These are phyloP conservation scores for Colletotrichum plurivorum DNA, from an alignment of 2,329 filamentous ascomycete genomes.

Conservation along the genomic window DNA sequence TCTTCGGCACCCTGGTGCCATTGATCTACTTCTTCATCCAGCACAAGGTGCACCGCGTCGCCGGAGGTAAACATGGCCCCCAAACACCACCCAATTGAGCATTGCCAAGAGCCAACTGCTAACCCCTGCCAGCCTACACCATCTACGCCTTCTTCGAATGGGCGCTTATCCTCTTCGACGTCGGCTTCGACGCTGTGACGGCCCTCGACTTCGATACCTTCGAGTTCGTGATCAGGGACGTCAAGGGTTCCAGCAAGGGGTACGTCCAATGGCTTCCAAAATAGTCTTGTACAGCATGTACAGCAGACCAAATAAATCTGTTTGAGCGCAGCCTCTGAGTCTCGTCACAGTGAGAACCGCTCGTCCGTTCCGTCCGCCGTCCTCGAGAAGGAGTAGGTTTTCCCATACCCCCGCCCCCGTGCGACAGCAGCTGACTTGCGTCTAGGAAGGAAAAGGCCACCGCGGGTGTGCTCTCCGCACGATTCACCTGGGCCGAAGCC, in stretches of 20 bases:
- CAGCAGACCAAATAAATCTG: slow-evolving; percentile 50
- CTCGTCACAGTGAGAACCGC: slow-evolving; percentile 60
- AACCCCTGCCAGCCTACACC: slow-evolving; percentile 81
- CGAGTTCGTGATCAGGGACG: slow-evolving; percentile 89
- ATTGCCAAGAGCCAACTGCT: neutral
- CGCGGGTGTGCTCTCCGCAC: slow-evolving; percentile 76
- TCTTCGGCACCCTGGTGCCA: slow-evolving; percentile 92
- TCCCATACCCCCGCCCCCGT: neutral
- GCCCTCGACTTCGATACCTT: slow-evolving; percentile 91
- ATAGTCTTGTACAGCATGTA: slow-evolving; percentile 68
- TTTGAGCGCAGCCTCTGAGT: slow-evolving; percentile 57
- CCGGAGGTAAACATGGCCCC: slow-evolving; percentile 79
- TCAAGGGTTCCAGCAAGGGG: slow-evolving; percentile 94
- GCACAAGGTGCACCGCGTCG: slow-evolving; percentile 94
- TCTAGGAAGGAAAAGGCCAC: slow-evolving; percentile 82
- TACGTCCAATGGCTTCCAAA: slow-evolving; percentile 97
- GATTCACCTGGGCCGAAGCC: slow-evolving; percentile 81
- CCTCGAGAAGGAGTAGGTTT: slow-evolving; percentile 81
- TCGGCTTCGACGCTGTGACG: slow-evolving; percentile 96
- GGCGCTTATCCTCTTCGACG: slow-evolving; percentile 93
- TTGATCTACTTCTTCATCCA: slow-evolving; percentile 98
- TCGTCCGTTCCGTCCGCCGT: slow-evolving; percentile 63
- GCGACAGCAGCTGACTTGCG: slow-evolving; percentile 3
- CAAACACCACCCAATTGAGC: slow-evolving; percentile 6
- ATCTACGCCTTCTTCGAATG: slow-evolving; percentile 99